These are phyloP conservation scores for Akanthomyces uredinophilus DNA, from an alignment of 2,329 filamentous ascomycete genomes.

Conservation along the genomic window DNA sequence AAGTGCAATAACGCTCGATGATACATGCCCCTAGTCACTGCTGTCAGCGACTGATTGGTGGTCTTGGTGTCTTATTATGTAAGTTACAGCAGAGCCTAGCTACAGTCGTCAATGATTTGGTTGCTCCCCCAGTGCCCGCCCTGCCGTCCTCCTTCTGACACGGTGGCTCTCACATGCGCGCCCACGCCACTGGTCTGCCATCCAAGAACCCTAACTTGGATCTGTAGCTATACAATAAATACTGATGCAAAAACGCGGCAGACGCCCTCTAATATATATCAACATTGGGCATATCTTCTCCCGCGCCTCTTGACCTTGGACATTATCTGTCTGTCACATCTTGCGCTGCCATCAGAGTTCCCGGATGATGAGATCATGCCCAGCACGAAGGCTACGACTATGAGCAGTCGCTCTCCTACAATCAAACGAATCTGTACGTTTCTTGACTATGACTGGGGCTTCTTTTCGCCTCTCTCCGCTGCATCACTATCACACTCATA, in stretches of 20 bases:
- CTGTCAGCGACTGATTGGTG: too few relatives aligned
- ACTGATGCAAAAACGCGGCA: not conserved
- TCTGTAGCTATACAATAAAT: not conserved
- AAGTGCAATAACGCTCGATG: too few relatives aligned
- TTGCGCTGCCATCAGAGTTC: not conserved
- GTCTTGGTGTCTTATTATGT: too few relatives aligned
- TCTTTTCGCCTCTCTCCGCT: not conserved
- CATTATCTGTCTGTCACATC: not conserved
- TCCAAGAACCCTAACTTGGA: not conserved
- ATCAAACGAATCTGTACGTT: constrained; percentile 74
- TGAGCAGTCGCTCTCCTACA: constrained; percentile 73
- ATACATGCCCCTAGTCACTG: too few relatives aligned
- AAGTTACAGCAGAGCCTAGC: too few relatives aligned
- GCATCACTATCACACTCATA: not conserved
- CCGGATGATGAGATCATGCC: constrained; percentile 1
- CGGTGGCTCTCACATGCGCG: constrained; percentile 10
- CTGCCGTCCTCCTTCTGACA: not conserved
- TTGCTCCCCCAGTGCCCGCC: not conserved
- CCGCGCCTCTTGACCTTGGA: not conserved
- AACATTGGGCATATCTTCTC: not conserved
- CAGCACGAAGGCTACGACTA: constrained; percentile 16
- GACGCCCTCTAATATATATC: not conserved
- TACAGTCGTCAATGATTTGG: too few relatives aligned
- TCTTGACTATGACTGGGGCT: not conserved
- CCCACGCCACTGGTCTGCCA: not conserved